Conservation (phyloP, 1,284 basidiomycete genomes). For the Trametes pubescens region DNA sequence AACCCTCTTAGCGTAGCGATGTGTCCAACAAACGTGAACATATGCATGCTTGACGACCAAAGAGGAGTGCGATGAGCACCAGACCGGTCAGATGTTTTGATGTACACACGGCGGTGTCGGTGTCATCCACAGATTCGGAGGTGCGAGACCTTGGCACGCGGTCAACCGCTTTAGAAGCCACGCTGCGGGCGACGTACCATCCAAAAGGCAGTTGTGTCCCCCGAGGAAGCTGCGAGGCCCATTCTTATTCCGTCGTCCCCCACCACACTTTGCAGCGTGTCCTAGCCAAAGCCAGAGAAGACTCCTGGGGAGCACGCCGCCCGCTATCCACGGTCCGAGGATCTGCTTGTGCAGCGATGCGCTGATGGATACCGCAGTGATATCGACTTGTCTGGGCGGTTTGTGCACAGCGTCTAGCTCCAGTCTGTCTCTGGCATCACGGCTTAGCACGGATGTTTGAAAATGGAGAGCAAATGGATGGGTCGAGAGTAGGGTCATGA, state of each 20-base stretch:
- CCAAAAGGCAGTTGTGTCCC: neutral
- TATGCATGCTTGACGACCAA: conserved; percentile 1
- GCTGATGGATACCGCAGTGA: conserved; percentile 1
- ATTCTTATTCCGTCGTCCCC: too few species aligned
- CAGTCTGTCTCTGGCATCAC: neutral
- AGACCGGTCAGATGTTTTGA: conserved; percentile 1
- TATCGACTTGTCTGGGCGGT: neutral
- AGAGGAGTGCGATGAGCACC: neutral
- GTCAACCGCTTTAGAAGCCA: neutral
- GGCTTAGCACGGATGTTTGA: neutral
- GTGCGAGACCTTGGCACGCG: neutral
- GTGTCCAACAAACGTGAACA: neutral
- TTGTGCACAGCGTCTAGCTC: too few species aligned
- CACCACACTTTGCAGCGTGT: too few species aligned
- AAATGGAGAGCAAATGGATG: neutral
- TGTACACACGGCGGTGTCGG: neutral
- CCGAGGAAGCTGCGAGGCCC: too few species aligned
- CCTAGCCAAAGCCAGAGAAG: too few species aligned
- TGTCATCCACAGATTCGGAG: neutral
- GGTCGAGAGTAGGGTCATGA: too few species aligned
- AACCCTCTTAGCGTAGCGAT: too few species aligned
- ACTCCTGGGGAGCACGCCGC: too few species aligned
- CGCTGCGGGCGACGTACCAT: too few species aligned
- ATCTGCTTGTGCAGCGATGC: too few species aligned
- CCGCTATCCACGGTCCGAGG: too few species aligned